Conservation (phyloP, 352 stramenopile species). For the Pythium biforme region DNA sequence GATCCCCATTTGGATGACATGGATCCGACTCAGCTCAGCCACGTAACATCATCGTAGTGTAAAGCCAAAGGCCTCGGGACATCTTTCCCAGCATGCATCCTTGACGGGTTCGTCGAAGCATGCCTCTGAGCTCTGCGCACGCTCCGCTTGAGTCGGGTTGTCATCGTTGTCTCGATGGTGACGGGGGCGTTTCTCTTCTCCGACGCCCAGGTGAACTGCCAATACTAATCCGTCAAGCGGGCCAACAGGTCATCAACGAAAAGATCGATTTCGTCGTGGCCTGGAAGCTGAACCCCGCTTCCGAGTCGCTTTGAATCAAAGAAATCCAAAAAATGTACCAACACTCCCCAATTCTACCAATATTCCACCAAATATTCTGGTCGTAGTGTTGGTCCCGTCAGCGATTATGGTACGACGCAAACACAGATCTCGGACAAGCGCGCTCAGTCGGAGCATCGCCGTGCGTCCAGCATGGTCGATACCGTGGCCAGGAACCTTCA, state of each 20-base stretch:
- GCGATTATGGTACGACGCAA: no score
- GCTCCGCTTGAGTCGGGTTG: constrained; percentile 26
- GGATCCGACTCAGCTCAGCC: no score
- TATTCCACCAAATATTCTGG: no score
- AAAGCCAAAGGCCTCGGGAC: no score
- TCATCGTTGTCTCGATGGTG: constrained; percentile 27
- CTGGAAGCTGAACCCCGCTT: constrained; percentile 32
- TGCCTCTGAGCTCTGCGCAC: constrained; percentile 36
- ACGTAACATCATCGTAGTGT: no score
- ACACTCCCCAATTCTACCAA: no score
- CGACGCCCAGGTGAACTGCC: constrained; percentile 47
- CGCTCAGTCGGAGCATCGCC: constrained; percentile 44
- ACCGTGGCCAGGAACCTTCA: constrained; percentile 20
- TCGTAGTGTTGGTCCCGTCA: constrained; percentile 21
- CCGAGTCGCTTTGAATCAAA: no score
- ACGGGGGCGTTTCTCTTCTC: constrained; percentile 17
- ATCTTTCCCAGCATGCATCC: constrained; percentile 18
- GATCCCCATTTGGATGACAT: no score
- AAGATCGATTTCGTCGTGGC: constrained; percentile 34
- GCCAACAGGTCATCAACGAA: constrained; percentile 38
- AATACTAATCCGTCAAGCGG: constrained; percentile 44
- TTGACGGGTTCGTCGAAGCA: constrained; percentile 35
- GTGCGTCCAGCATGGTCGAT: constrained; percentile 39
- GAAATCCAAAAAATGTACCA: no score
- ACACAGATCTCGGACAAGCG: constrained; percentile 23